A percentile compares a stretch with the other conserved stretches of the same genome.
phyloP scores from a whole-genome alignment of 805 yeast genomes.

The Candida odintsovae region DNA sequence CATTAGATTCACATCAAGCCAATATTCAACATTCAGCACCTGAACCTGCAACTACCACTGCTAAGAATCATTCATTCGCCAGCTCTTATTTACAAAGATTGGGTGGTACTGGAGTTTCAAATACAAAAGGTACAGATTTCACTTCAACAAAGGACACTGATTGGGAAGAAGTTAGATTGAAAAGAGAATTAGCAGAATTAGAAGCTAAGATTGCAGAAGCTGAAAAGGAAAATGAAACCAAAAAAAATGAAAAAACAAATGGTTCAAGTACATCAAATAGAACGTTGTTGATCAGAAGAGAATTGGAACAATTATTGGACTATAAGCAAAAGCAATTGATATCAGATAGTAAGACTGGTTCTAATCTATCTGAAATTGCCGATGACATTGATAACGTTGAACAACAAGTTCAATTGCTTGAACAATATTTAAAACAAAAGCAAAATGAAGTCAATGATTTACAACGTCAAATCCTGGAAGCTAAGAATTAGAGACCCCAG shows the following conservation, averaged over 20 bases:
- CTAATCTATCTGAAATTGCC: conserved; percentile 45
- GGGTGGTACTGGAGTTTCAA: conserved; percentile 37
- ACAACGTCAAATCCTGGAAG: conserved; percentile 33
- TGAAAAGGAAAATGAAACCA: conserved; percentile 38
- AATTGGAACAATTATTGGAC: conserved; percentile 74
- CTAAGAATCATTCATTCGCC: conserved; percentile 39
- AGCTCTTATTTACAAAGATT: conserved; percentile 49
- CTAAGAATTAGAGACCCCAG: conserved; percentile 4
- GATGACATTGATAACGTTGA: conserved; percentile 66
- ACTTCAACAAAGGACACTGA: conserved; percentile 68
- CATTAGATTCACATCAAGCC: conserved; percentile 51
- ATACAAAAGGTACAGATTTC: conserved; percentile 60
- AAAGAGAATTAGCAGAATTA: conserved; percentile 69
- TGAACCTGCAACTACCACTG: conserved; percentile 7
- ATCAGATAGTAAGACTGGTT: conserved; percentile 25
- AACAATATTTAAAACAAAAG: conserved; percentile 59
- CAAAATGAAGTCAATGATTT: conserved; percentile 52
- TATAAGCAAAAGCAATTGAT: conserved; percentile 63
- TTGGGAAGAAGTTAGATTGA: conserved; percentile 87
- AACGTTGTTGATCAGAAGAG: conserved; percentile 42
- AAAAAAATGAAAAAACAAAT: conserved; percentile 27
- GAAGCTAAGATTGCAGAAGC: conserved; percentile 61
- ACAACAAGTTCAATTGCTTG: conserved; percentile 68
- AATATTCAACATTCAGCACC: conserved; percentile 17
- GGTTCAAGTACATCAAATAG: conserved; percentile 16